Conservation (phyloP, 2,329 filamentous ascomycete species). For the Penicillium sumatraense region DNA sequence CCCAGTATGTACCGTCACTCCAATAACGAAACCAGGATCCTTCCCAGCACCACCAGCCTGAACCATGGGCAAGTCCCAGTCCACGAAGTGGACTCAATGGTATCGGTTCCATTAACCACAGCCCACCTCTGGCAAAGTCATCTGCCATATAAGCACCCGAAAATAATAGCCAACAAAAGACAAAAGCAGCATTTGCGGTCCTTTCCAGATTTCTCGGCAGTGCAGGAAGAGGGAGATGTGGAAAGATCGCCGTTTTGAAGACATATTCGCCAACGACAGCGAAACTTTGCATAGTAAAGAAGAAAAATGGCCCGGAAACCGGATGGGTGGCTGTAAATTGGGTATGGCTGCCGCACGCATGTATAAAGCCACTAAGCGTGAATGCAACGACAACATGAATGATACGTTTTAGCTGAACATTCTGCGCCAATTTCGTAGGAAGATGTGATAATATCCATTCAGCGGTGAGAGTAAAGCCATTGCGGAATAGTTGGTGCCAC, state of each 20-base stretch:
- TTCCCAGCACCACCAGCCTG: conserved; percentile 72
- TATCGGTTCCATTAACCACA: conserved; percentile 84
- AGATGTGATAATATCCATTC: conserved; percentile 43
- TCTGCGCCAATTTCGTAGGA: conserved; percentile 23
- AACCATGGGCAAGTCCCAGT: conserved; percentile 65
- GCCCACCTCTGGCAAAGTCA: conserved; percentile 72
- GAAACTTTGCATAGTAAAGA: conserved; percentile 73
- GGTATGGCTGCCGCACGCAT: conserved; percentile 71
- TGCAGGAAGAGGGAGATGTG: conserved; percentile 33
- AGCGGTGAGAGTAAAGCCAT: conserved; percentile 51
- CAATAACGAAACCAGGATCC: conserved; percentile 62
- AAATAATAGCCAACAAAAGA: conserved; percentile 68
- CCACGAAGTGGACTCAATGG: conserved; percentile 73
- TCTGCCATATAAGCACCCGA: conserved; percentile 72
- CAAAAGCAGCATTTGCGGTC: conserved; percentile 64
- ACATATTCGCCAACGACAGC: conserved; percentile 67
- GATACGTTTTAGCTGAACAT: conserved; percentile 23
- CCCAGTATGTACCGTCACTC: conserved; percentile 67
- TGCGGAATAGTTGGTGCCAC: conserved; percentile 92
- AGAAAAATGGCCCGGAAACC: conserved; percentile 58
- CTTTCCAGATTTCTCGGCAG: conserved; percentile 56
- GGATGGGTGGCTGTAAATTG: conserved; percentile 65
- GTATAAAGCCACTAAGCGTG: conserved; percentile 55
- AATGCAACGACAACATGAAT: conserved; percentile 38
- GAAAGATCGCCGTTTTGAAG: conserved; percentile 41